phyloP scores from a whole-genome alignment of 148 eudicot genomes.

The Rheum nobile region DNA sequence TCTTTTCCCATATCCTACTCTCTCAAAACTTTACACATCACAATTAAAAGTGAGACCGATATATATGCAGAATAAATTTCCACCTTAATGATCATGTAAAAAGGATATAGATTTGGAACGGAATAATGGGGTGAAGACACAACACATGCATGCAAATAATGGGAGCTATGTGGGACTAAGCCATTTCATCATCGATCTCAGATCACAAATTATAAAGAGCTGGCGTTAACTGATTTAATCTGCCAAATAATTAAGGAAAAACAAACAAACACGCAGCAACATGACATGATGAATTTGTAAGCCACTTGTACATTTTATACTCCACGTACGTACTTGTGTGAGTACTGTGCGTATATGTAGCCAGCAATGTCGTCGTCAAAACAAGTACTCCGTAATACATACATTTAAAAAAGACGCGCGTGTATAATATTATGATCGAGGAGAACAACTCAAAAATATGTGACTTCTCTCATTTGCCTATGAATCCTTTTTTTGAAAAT shows the following conservation, averaged over 20 bases:
- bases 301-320: neutral
- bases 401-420: too few relatives aligned
- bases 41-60: too few relatives aligned
- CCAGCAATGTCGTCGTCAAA: too few relatives aligned
- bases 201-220: neutral
- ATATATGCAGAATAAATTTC: neutral
- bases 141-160: neutral
- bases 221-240: neutral
- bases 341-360: too few relatives aligned
- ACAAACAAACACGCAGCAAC: neutral
- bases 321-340: too few relatives aligned
- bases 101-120: neutral
- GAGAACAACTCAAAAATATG: neutral
- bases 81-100: neutral
- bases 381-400: neutral
- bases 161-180: neutral
- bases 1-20: too few relatives aligned
- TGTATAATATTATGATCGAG: neutral
- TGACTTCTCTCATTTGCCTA: constrained; percentile 18
- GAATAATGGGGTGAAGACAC: neutral
- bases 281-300: neutral
- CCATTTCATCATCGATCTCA: neutral
- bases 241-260: neutral
- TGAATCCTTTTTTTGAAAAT: constrained; percentile 23
- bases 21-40: too few relatives aligned